Base-by-base conservation (phyloP, 2,329 filamentous ascomycete genomes). In the Aspergillus vadensis region DNA sequence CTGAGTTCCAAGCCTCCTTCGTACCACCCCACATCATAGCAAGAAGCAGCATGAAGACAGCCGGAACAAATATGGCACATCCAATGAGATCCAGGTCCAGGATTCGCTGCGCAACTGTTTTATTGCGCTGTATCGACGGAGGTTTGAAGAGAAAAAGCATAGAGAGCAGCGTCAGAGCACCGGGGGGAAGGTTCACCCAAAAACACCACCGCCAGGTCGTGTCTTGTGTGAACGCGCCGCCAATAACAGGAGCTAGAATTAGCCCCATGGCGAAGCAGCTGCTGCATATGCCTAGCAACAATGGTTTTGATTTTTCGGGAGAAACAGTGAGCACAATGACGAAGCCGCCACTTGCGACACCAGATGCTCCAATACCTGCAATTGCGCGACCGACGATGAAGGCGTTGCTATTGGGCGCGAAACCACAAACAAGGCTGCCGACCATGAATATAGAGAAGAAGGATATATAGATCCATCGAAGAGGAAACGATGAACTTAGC, bases 231-330 rank as follows among this genome's bases (percentile, higher is more conserved):
- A 61, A 47, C 12, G 59, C 59, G 25, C 59, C 59, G 15, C 59
- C 59, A 5, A 61, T 51, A 15, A 61, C 30, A 3, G 59, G 59
- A n/a, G 50, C 59, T 12, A 61, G 41, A 41, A 61, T 55, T 5
- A 50, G 21, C n/a, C 55, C 59, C 43, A 61, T 32, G 10, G 55
- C 56, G 36, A 55, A 58, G 30, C 41, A 51, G 43, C 43, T 55
- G 51, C 41, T 51, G 23, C 55, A 55, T 8, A 60, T 49, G 4
- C 58, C 58, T 30, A 58, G 25, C 1, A 61, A 21, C 4, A 56
- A 21, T 19, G 58, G 52, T 21, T 41, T 55, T 47, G 38, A 41
- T 41, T 41, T 41, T 14, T 14, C 38, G 6, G 38, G 38, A 14
- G 38, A 41, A 41, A 41, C 38, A 17, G 38, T 41, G 38, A 41